Conservation (phyloP, 331 rosid genomes). For the Prunus yedoensis region DNA sequence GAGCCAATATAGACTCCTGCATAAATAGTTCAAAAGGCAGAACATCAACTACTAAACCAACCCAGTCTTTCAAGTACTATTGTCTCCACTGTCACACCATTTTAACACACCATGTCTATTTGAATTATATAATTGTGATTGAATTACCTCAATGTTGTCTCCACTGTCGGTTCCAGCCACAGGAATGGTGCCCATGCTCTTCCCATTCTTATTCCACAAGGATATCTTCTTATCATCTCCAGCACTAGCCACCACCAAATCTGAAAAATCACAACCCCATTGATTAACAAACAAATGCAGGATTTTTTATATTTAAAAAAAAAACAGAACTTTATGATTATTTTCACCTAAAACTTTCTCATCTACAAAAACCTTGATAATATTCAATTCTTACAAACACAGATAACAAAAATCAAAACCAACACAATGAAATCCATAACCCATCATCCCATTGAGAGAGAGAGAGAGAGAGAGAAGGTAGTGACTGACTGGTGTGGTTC, state of each 20-base stretch:
- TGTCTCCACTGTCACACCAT: not conserved
- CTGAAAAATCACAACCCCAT: constrained; percentile 40
- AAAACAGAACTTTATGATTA: not conserved
- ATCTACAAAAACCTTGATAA: not conserved
- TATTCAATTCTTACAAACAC: not conserved
- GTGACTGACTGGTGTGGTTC: constrained; percentile 93
- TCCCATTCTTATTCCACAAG: constrained; percentile 85
- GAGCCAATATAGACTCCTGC: constrained; percentile 79
- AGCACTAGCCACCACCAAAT: constrained; percentile 96
- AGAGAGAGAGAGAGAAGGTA: not conserved
- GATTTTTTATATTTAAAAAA: no score
- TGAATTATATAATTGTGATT: constrained; percentile 9
- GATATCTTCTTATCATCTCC: constrained; percentile 97
- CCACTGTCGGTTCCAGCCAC: constrained; percentile 74
- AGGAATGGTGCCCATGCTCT: constrained; percentile 95
- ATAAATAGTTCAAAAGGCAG: constrained; percentile 8
- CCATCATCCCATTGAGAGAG: not conserved
- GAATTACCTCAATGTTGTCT: constrained; percentile 72
- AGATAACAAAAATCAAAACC: not conserved
- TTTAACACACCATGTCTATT: not conserved
- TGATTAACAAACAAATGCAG: not conserved
- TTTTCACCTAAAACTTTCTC: not conserved
- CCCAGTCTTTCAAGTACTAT: constrained; percentile 5
- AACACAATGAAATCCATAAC: not conserved
- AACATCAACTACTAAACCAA: constrained; percentile 21